Evolutionary conservation across 345 rosid species (phyloP).

Genomic region (Atalantia buxifolia): DNA sequence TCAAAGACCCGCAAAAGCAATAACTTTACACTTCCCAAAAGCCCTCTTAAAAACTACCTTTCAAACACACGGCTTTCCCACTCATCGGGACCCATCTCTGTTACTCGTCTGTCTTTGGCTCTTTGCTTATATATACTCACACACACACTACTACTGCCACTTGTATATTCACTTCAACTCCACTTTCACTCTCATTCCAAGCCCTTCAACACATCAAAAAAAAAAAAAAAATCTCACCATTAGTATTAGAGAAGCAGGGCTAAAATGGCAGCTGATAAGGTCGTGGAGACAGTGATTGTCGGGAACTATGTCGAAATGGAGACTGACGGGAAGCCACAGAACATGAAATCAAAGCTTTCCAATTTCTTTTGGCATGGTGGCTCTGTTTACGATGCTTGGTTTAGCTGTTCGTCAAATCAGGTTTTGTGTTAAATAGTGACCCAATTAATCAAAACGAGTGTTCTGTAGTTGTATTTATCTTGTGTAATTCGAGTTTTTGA

Average conservation of each 20-base stretch:
- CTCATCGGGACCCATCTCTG: constrained; percentile 5
- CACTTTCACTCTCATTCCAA: constrained; percentile 12
- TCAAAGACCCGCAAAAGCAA: background rate
- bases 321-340: constrained; percentile 56
- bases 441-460: background rate
- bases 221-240: background rate
- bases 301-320: constrained; percentile 98
- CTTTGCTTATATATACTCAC: constrained; percentile 20
- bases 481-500: background rate
- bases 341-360: constrained; percentile 63
- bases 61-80: constrained; percentile 6
- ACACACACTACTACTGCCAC: background rate
- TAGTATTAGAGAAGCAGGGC: background rate
- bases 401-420: constrained; percentile 98
- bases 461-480: background rate
- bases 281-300: constrained; percentile 76
- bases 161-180: constrained; percentile 21
- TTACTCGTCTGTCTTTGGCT: background rate
- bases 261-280: constrained; percentile 62
- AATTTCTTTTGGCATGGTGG: constrained; percentile 94
- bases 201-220: background rate
- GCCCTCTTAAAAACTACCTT: background rate
- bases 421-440: constrained; percentile 23
- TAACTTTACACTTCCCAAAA: background rate
- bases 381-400: constrained; percentile 97